Percentiles rank a stretch among this genome's conserved stretches.
Evolutionary conservation across 1,139 yeast genomes (phyloP).

Genomic region (Saccharomycopsis hybrid): DNA sequence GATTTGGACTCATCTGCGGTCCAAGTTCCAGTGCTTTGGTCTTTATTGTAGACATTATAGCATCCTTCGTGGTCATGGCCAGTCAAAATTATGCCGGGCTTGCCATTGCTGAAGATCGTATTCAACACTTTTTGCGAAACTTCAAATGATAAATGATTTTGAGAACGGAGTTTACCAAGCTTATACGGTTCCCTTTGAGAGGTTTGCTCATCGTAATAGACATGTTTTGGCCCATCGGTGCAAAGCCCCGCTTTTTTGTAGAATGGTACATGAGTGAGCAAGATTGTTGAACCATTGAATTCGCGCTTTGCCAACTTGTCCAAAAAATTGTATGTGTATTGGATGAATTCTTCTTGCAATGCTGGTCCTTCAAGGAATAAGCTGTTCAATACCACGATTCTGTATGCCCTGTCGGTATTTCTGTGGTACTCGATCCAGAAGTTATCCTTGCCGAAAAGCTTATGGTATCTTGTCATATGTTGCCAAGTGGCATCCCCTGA

Average conservation of each 20-base stretch:
- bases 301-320: constrained; percentile 44
- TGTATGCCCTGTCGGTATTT: constrained; percentile 63
- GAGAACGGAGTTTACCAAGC: constrained; percentile 69
- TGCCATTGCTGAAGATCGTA: constrained; percentile 56
- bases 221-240: constrained; percentile 73
- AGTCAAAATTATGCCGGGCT: constrained; percentile 74
- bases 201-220: constrained; percentile 51
- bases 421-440: constrained; percentile 65
- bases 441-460: constrained; percentile 77
- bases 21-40: constrained; percentile 43
- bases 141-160: constrained; percentile 71
- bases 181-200: constrained; percentile 54
- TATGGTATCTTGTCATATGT: constrained; percentile 73
- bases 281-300: constrained; percentile 72
- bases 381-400: constrained; percentile 80
- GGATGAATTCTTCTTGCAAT: constrained; percentile 60
- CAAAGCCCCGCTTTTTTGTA: constrained; percentile 77
- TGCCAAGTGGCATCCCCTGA: constrained; percentile 93
- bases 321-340: constrained; percentile 68
- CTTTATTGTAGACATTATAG: constrained; percentile 52
- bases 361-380: constrained; percentile 89
- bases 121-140: constrained; percentile 62
- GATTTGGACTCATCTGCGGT: constrained; percentile 36
- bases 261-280: constrained; percentile 87
- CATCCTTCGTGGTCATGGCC: constrained; percentile 99